phyloP scores from a whole-genome alignment of 2,329 filamentous ascomycete genomes.

The Ophiostoma pallidulum region DNA sequence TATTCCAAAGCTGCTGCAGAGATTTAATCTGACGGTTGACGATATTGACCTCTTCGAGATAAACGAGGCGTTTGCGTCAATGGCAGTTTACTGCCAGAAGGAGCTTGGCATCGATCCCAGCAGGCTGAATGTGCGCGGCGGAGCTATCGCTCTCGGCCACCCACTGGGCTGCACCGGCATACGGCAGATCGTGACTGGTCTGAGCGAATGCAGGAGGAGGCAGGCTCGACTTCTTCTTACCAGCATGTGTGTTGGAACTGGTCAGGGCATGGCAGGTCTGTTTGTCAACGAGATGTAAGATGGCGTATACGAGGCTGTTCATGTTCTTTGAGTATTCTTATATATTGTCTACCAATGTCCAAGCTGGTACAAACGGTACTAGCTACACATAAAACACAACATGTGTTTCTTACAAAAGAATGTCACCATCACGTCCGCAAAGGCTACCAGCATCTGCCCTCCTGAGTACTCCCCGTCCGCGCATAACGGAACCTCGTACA shows the following conservation, averaged over 20 bases:
- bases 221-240: slow-evolving; percentile 56
- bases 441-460: no score
- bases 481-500: no score
- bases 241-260: slow-evolving; percentile 75
- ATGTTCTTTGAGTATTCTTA: no score
- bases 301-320: not conserved
- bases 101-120: slow-evolving; percentile 57
- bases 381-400: no score
- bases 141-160: slow-evolving; percentile 72
- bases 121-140: slow-evolving; percentile 73
- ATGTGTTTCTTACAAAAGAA: no score
- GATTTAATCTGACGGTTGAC: slow-evolving; percentile 65
- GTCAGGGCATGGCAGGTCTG: slow-evolving; percentile 58
- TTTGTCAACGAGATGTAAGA: slow-evolving; percentile 47
- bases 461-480: no score
- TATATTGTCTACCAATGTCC: no score
- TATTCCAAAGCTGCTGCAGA: slow-evolving; percentile 70
- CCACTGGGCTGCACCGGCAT: slow-evolving; percentile 57
- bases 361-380: no score
- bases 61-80: slow-evolving; percentile 97
- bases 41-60: slow-evolving; percentile 87
- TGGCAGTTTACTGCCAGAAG: slow-evolving; percentile 87
- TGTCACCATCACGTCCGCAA: no score
- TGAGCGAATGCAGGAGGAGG: slow-evolving; percentile 86
- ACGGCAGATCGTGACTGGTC: slow-evolving; percentile 77